Evolutionary conservation across 805 yeast genomes (phyloP), one percentile per base, ranked within the genome.

Genomic region (Yamadazyma scolyti): DNA sequence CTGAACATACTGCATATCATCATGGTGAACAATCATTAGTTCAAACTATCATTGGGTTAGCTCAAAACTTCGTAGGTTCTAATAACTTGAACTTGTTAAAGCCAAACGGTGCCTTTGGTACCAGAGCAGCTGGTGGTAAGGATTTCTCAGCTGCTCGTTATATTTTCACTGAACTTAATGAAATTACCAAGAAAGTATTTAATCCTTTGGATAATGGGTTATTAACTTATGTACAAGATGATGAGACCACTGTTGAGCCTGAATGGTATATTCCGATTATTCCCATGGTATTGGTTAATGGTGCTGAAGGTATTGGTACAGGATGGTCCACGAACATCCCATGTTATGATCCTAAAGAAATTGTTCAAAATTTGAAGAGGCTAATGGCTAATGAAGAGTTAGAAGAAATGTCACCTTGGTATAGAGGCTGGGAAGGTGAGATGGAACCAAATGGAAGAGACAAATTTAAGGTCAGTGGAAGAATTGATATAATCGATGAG

Each of bases 61-160:
- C 98, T 1, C 98, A 93, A 56, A 88, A 87, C 56, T 93, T 85
- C 52, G 82, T 90, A 28, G 98, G 98, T 8, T 71, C 95, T 6
- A 93, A 93, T 51, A 93, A 93, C 50, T 61, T 93, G 46, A 83
- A 93, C 55, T 50, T 87, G 31, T 65, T 93, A 47, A 72, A 77
- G 53, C 98, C 98, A 27, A 84, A 82, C 54, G 98, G 98, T 70
- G 81, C 87, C 20, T 93, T 93, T 54, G 98, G 98, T 73, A 80
- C 96, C 1, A 78, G 98, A 61, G 89, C 93, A 16, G 72, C 86
- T 16, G 98, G 98, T 58, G 98, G 98, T 66, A 93, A 93, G 56
- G 98, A 93, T 67, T 93, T 89, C 10, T 84, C 97, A n/a, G 97
- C 97, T 16, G 81, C 96, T 27, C 89, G 98, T 74, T 93, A 93